Evolutionary conservation across 345 rosid species (phyloP), one percentile per base, ranked within the genome.

Genomic region (Bruguiera sexangula): DNA sequence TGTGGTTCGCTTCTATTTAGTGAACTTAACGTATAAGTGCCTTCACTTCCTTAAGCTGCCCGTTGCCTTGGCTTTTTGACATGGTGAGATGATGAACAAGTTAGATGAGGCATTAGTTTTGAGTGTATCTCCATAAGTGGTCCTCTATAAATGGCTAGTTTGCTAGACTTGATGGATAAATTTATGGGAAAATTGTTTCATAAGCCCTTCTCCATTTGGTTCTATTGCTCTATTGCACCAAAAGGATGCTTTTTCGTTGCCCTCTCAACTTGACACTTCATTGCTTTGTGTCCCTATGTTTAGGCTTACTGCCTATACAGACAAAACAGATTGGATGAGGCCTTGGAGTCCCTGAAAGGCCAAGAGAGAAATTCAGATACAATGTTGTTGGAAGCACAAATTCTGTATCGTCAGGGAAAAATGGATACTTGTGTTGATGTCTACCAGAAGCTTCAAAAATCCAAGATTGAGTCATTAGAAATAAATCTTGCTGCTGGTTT

Each of bases 241-340:
- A 13, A 43, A 43, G 19, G 19, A 43, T 43, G 18, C 37, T 1
- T 43, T 88, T 76, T 88, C 88, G 67, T 79, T 79, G 1, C 37
- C 9, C 24, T 55, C 24, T 60, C 9, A 16, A 56, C 57, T 51
- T 65, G 58, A 18, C 26, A 11, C 3, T 60, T 51, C 36, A 22
- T 66, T 43, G 0, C 62, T 43, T 36, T 74, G 26, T 34, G 15
- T 71, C 39, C 50, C 50, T 31, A 26, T 7, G 21, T 7, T 62
- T 71, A 91, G 99, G 99, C 96, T 20, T 95, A 95, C 82, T 92
- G 99, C 80, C 83, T 88, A 26, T 95, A 95, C 87, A 86, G 95
- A 70, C 92, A 84, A 72, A 89, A 95, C 86, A 89, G 88, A 83
- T 70, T 88, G 70, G 88, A 86, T 60, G 96, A 90, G 63, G 97